Base-by-base conservation (phyloP, 2,329 filamentous ascomycete genomes). In the Dactylonectria estremocensis region DNA sequence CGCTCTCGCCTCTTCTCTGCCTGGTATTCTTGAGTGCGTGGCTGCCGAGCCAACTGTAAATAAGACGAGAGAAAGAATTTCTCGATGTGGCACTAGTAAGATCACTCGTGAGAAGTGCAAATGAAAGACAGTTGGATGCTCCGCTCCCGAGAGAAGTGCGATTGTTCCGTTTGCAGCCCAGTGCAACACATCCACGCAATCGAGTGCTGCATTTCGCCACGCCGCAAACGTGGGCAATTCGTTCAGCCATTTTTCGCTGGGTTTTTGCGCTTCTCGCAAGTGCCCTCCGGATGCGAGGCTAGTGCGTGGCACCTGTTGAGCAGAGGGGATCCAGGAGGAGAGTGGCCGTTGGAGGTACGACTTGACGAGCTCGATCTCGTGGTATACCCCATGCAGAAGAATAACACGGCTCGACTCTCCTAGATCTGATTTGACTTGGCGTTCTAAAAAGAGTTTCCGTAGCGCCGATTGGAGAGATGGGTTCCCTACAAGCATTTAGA, bases 121-220 rank as follows among this genome's bases (percentile, higher is more conserved):
- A 69, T 90, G 87, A 7, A 89, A 75, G 0, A 90, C 81, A 1
- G 85, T 88, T 2, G 86, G 82, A 64, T 89, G 86, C 65, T 90
- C 87, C 6, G 85, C 78, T 0, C 87, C 88, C 1, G 82, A 80
- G 1, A 82, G 77, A 55, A 83, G 82, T 5, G 85, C 84, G 33
- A 87, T 83, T 0, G 82, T 83, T 48, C 82, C 84, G 68, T 88
- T 88, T 3, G 88, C 88, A 18, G 83, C 82, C 88, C 88, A 90
- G 71, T 90, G 87, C 2, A 90, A 79, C 1, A 89, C 83, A 64
- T 90, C 88, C 3, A 90, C 68, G 48, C 80, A 83, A 60, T 86
- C 84, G 48, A 83, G 83, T 16, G 81, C 78, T 4, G 81, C 80
- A 49, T 85, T 85, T 14, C 83, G 78, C 84, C 84, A 86, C 1